phyloP scores from a whole-genome alignment of 2,329 filamentous ascomycete genomes.

The Eurotiales sp. region DNA sequence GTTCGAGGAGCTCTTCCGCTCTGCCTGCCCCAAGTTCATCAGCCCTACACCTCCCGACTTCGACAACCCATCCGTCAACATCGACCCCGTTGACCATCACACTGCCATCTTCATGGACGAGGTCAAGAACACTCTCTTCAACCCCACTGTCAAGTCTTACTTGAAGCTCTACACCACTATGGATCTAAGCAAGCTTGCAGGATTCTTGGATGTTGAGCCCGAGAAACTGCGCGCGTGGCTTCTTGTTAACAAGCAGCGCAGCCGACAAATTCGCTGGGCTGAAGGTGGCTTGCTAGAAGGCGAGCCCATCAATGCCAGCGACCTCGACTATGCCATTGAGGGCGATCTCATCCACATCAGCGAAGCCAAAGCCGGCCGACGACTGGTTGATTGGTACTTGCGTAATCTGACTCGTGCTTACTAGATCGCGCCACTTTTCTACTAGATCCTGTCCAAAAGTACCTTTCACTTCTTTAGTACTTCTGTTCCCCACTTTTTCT shows the following conservation, averaged over 20 bases:
- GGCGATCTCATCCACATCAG: constrained; percentile 97
- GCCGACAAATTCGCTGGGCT: constrained; percentile 90
- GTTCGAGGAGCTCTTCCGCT: constrained; percentile 96
- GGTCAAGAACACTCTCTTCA: constrained; percentile 99
- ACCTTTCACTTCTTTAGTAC: constrained; percentile 2
- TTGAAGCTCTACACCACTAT: constrained; percentile 99
- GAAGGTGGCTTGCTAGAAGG: constrained; percentile 88
- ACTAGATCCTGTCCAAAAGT: constrained; percentile 14
- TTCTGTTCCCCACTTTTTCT: neutral
- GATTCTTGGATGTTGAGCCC: constrained; percentile 95
- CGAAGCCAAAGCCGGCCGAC: constrained; percentile 95
- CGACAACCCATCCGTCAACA: constrained; percentile 90
- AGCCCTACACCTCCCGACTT: constrained; percentile 95
- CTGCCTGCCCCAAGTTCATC: constrained; percentile 99
- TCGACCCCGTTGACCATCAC: constrained; percentile 97
- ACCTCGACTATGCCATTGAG: constrained; percentile 95
- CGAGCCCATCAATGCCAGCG: constrained; percentile 86
- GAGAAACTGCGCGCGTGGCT: constrained; percentile 93
- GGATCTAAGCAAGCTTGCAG: constrained; percentile 96
- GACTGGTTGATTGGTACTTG: constrained; percentile 98
- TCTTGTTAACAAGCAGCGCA: constrained; percentile 97
- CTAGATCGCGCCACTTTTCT: constrained; percentile 38
- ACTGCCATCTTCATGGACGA: constrained; percentile 98
- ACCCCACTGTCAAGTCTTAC: constrained; percentile 96
- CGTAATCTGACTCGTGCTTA: constrained; percentile 95